A percentile compares a stretch with the other conserved stretches of the same genome.
Conservation (phyloP, 805 yeast genomes). For the Saccharomyces paradoxus region DNA sequence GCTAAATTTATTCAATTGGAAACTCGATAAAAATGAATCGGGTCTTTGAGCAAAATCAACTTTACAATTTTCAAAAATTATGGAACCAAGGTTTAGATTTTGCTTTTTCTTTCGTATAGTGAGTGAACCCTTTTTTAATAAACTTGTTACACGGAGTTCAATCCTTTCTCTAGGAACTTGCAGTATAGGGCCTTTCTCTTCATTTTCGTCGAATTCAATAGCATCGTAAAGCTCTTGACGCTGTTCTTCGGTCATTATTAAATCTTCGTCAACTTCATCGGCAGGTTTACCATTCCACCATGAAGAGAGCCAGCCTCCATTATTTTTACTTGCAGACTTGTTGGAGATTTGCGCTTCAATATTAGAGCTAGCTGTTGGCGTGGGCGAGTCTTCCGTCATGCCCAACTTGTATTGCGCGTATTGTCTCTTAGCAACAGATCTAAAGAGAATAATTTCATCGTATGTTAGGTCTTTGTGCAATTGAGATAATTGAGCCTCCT, state of each 20-base stretch:
- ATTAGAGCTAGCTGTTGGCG: background rate
- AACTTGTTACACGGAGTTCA: slow-evolving; percentile 56
- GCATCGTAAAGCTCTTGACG: slow-evolving; percentile 85
- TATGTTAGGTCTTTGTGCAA: slow-evolving; percentile 55
- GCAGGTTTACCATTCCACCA: slow-evolving; percentile 49
- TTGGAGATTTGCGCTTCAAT: slow-evolving; percentile 9
- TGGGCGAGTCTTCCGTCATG: slow-evolving; percentile 9
- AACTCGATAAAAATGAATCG: slow-evolving; percentile 63
- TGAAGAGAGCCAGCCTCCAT: slow-evolving; percentile 57
- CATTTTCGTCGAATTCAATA: slow-evolving; percentile 76
- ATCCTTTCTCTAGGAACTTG: slow-evolving; percentile 69
- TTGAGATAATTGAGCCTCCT: slow-evolving; percentile 35
- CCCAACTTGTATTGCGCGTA: slow-evolving; percentile 46
- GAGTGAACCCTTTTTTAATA: slow-evolving; percentile 70
- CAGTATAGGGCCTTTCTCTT: slow-evolving; percentile 35
- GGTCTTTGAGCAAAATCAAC: slow-evolving; percentile 68
- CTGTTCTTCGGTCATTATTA: slow-evolving; percentile 75
- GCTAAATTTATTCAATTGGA: slow-evolving; percentile 70
- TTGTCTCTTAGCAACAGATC: slow-evolving; percentile 69
- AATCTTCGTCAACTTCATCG: slow-evolving; percentile 28
- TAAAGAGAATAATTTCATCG: slow-evolving; percentile 78
- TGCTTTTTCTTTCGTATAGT: slow-evolving; percentile 38
- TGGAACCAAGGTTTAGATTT: slow-evolving; percentile 53
- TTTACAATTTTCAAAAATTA: slow-evolving; percentile 75
- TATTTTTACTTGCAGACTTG: slow-evolving; percentile 2